Base-by-base conservation (phyloP, 805 yeast species). In the Maudiozyma serrabonitensis region DNA sequence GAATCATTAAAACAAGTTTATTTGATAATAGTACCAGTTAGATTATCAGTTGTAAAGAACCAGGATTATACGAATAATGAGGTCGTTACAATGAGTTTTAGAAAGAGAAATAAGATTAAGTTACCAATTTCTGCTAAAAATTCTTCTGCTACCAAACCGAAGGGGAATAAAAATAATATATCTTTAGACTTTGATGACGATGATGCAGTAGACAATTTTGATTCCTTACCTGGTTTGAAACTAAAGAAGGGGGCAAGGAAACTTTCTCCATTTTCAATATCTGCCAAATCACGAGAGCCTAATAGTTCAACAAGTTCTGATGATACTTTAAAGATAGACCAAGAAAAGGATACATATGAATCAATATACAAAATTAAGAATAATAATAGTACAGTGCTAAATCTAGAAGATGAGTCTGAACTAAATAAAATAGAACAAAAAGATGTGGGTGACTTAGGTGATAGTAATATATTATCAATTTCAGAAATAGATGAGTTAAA, bases 51-150 rank as follows among this genome's bases (percentile, higher is more conserved):
- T n/a, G n/a, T 31, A 31, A 31, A 4, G n/a, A 4, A 32, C 9
- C 13, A 32, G 35, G 13, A 32, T 4, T 18, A 19, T 38, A 21
- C 13, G 3, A 12, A 18, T 8, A 16, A 16, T 18, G 41, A 8
- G 25, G 3, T 38, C 15, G 11, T 13, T n/a, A 23, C 9, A 23
- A 41, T 41, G 43, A 23, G 18, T 25, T 41, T 41, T 9, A 41
- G 43, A 26, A 41, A 41, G 32, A 41, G 43, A 41, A 53, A 47
- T 37, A 49, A 48, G 49, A 47, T 52, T 2, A 51, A 25, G 15
- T 12, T 53, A 39, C 51, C 54, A 2, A 16, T 6, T 6, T 25
- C 32, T 12, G 13, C 23, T 4, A 16, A 12, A 6, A 25, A 38
- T 9, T 21, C n/a, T 6, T 15, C 16, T n/a, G 18, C 1, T 6